Percentiles rank a stretch among this genome's conserved stretches.
Evolutionary conservation across 2,329 filamentous ascomycete genomes (phyloP).

Genomic region (Sclerotinia subarctica): DNA sequence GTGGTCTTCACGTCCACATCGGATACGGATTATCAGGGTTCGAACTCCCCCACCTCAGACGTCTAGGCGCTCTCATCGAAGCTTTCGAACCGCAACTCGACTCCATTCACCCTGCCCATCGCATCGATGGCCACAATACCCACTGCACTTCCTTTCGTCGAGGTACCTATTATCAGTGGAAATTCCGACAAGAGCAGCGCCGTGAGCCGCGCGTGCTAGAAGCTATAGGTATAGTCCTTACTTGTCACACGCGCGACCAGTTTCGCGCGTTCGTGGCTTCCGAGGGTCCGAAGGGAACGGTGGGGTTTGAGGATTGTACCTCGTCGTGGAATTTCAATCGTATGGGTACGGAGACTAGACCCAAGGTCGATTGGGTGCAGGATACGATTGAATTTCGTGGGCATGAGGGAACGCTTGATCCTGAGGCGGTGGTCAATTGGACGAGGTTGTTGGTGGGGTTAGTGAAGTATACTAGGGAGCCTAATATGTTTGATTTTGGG

Average conservation of each 20-base stretch:
- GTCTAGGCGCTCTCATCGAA: slow-evolving; percentile 32
- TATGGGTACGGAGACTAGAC: not conserved
- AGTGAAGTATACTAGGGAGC: slow-evolving; percentile 2
- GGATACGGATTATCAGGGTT: slow-evolving; percentile 33
- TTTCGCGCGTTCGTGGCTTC: not conserved
- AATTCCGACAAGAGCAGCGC: not conserved
- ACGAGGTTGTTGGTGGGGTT: slow-evolving; percentile 25
- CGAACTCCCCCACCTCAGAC: slow-evolving; percentile 30
- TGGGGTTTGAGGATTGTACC: not conserved
- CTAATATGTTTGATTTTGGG: not conserved
- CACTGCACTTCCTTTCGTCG: not conserved
- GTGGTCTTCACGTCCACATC: slow-evolving; percentile 38
- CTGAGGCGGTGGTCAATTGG: slow-evolving; percentile 26
- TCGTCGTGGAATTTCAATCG: not conserved
- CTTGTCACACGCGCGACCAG: not conserved
- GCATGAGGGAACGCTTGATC: slow-evolving; percentile 30
- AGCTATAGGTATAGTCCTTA: not conserved
- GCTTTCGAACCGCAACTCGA: slow-evolving; percentile 37
- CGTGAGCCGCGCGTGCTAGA: not conserved
- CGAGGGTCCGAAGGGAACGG: not conserved
- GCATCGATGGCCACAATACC: not conserved
- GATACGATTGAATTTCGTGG: slow-evolving; percentile 35
- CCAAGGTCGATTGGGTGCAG: rapidly evolving
- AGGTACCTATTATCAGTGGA: not conserved
- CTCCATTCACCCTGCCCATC: slow-evolving; percentile 29